Conservation (phyloP, 2,329 filamentous ascomycete species). For the Fusarium torreyae region DNA sequence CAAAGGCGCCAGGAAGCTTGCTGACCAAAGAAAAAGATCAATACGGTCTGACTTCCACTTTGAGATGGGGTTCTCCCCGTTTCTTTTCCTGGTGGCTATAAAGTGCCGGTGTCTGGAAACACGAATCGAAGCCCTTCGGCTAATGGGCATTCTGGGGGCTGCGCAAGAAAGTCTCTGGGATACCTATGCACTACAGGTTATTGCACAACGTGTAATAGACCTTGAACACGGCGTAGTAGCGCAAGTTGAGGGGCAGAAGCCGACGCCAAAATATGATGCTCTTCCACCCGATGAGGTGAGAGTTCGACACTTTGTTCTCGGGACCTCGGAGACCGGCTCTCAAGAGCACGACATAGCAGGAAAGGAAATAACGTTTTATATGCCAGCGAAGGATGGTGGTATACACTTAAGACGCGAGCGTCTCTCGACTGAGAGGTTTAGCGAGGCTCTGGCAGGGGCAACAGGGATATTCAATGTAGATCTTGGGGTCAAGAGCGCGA, state of each 20-base stretch:
- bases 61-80: conserved; percentile 27
- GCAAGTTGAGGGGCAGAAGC: not conserved
- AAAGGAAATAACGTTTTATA: conserved; percentile 19
- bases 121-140: conserved; percentile 3
- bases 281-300: conserved; percentile 15
- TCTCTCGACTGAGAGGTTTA: not conserved
- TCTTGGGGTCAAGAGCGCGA: not conserved
- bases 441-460: not conserved
- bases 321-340: not conserved
- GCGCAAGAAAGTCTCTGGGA: conserved; percentile 34
- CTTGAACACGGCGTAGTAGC: conserved; percentile 21
- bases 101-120: conserved; percentile 29
- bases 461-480: conserved; percentile 21
- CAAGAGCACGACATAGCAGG: not conserved
- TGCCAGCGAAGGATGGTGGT: conserved; percentile 1
- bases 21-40: not conserved
- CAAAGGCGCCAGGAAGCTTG: conserved; percentile 3
- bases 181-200: conserved; percentile 13
- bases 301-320: conserved; percentile 27
- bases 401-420: conserved; percentile 16
- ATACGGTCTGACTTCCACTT: conserved; percentile 9
- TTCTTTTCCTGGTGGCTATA: conserved; percentile 19
- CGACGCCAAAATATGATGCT: not conserved
- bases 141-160: conserved; percentile 25
- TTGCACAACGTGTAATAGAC: conserved; percentile 25